These are phyloP conservation scores for Citrus unshiu DNA, from an alignment of 345 rosid species.

Conservation along the genomic window DNA sequence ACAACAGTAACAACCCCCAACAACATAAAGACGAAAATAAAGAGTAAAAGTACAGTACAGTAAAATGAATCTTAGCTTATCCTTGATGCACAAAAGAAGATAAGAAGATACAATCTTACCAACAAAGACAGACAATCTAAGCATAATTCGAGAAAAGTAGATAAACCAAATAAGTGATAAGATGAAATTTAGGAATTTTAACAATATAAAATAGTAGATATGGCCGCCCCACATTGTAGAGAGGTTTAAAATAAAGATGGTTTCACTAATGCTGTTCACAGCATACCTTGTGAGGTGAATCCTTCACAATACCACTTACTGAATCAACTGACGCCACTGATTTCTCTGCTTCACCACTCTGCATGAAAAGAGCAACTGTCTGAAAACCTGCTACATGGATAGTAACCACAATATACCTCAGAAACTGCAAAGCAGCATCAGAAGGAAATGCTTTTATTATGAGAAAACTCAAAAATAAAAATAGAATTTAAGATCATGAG, in stretches of 20 bases:
- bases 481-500: background rate
- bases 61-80: background rate
- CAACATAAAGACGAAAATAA: background rate
- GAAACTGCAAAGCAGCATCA: conserved; percentile 42
- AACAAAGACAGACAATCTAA: background rate
- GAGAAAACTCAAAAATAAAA: background rate
- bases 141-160: background rate
- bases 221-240: background rate
- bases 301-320: conserved; percentile 49
- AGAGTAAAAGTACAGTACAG: background rate
- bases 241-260: background rate
- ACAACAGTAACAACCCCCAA: background rate
- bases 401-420: conserved; percentile 83
- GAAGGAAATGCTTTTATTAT: conserved; percentile 4
- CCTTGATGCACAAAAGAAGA: background rate
- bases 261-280: background rate
- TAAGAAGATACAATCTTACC: background rate
- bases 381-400: conserved; percentile 96
- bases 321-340: conserved; percentile 37
- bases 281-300: conserved; percentile 75
- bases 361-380: conserved; percentile 99
- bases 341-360: conserved; percentile 73
- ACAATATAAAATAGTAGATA: background rate
- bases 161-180: background rate
- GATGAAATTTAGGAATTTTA: background rate